These are phyloP conservation scores for Boletus rufocinnamomeus DNA, from an alignment of 768 basidiomycete species.

Conservation along the genomic window DNA sequence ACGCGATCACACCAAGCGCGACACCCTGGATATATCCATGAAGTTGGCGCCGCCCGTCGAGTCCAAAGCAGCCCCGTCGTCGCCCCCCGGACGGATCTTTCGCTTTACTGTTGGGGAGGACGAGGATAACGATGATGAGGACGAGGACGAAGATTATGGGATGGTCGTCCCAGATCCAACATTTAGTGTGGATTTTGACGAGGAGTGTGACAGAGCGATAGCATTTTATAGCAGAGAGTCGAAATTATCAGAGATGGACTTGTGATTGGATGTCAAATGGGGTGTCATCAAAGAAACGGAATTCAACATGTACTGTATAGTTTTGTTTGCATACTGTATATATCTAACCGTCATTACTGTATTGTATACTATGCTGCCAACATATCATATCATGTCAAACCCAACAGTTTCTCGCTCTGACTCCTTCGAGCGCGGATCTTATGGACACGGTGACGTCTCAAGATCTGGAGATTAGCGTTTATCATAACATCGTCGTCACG, in stretches of 20 bases:
- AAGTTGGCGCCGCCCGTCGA: not conserved
- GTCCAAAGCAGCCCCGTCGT: not conserved
- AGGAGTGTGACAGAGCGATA: conserved; percentile 30
- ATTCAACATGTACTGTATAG: conserved; percentile 14
- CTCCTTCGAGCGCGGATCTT: no score
- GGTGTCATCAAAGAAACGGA: not conserved
- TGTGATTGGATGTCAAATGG: not conserved
- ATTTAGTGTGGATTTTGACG: conserved; percentile 24
- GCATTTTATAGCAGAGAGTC: conserved; percentile 26
- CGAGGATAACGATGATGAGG: conserved; percentile 22
- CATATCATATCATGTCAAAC: not conserved
- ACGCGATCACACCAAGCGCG: conserved; percentile 26
- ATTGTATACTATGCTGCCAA: conserved; percentile 15
- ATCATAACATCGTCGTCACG: no score
- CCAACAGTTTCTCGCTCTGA: not conserved
- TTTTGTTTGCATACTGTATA: conserved; percentile 18
- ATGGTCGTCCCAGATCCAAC: conserved; percentile 16
- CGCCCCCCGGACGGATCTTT: conserved; percentile 16
- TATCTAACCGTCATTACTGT: conserved; percentile 20
- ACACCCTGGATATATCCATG: not conserved
- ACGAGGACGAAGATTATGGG: conserved; percentile 35
- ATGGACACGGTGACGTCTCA: no score
- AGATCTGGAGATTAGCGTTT: no score
- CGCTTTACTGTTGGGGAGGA: conserved; percentile 27
- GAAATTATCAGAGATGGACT: not conserved